These are phyloP conservation scores for Phanerodontia chrysosporium DNA, from an alignment of 768 basidiomycete species.

Conservation along the genomic window DNA sequence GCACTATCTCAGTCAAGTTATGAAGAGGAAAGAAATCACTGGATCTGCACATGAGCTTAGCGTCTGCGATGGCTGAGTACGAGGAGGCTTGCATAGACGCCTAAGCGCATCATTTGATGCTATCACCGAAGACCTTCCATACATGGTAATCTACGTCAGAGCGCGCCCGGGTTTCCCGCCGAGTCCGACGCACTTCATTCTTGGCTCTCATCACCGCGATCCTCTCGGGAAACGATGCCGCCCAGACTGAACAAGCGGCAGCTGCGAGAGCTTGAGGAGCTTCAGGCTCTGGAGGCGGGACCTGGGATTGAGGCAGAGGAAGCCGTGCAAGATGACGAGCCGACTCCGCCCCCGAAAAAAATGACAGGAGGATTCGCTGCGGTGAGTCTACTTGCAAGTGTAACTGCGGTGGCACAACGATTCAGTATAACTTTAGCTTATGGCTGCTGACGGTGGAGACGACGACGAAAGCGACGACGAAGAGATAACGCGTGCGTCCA, in stretches of 20 bases:
- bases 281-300: slow-evolving; percentile 48
- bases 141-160: too few species aligned
- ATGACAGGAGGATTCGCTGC: slow-evolving; percentile 19
- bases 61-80: too few species aligned
- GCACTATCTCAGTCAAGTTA: too few species aligned
- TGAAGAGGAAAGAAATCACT: too few species aligned
- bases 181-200: too few species aligned
- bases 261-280: slow-evolving; percentile 80
- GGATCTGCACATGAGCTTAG: too few species aligned
- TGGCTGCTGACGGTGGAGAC: slow-evolving; percentile 1
- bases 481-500: slow-evolving; percentile 10
- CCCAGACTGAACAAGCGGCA: slow-evolving; percentile 80
- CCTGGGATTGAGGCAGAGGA: not conserved
- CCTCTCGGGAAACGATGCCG: slow-evolving; percentile 41
- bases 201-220: too few species aligned
- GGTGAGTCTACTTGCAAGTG: slow-evolving; percentile 7
- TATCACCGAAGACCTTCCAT: too few species aligned
- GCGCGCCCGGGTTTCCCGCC: too few species aligned
- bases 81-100: too few species aligned
- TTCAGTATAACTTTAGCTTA: not conserved
- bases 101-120: too few species aligned
- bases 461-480: slow-evolving; percentile 6
- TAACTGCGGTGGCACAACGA: not conserved
- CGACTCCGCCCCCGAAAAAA: slow-evolving; percentile 29
- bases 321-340: not conserved